Evolutionary conservation across 176 grass and related monocot genomes (phyloP).

Genomic region (Ensete glaucum): DNA sequence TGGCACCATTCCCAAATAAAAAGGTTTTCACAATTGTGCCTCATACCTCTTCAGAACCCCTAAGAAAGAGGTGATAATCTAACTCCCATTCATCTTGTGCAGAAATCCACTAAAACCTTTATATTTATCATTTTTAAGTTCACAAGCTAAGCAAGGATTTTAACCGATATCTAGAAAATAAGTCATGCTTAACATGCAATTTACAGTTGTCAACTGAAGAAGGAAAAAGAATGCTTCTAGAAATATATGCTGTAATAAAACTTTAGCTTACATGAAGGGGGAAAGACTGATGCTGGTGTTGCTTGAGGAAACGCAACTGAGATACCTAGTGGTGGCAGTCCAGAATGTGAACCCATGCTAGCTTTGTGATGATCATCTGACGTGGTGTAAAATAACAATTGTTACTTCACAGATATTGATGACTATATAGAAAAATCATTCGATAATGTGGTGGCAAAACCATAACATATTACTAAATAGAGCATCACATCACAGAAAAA

Average conservation of each 20-base stretch:
- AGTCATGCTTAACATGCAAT: background rate
- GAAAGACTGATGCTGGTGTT: slow-evolving; percentile 16
- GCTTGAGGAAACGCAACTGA: slow-evolving; percentile 14
- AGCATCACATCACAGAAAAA: background rate
- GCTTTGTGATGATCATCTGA: background rate
- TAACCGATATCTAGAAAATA: background rate
- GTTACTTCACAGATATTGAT: background rate
- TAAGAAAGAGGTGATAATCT: too few species aligned
- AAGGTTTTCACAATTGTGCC: background rate
- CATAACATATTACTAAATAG: background rate
- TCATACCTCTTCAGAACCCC: background rate
- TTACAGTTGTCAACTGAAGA: background rate
- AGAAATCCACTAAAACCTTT: background rate
- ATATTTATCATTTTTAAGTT: background rate
- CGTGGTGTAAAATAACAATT: background rate
- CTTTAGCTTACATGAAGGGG: background rate
- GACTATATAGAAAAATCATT: background rate
- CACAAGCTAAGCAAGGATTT: background rate
- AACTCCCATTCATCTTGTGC: background rate
- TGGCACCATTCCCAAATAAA: background rate
- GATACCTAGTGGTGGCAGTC: background rate
- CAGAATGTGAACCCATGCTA: slow-evolving; percentile 1
- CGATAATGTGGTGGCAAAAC: background rate
- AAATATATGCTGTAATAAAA: background rate
- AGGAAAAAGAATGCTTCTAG: background rate